Conservation (phyloP, 139 green algal genomes). For the Picochlorum costavermella region DNA sequence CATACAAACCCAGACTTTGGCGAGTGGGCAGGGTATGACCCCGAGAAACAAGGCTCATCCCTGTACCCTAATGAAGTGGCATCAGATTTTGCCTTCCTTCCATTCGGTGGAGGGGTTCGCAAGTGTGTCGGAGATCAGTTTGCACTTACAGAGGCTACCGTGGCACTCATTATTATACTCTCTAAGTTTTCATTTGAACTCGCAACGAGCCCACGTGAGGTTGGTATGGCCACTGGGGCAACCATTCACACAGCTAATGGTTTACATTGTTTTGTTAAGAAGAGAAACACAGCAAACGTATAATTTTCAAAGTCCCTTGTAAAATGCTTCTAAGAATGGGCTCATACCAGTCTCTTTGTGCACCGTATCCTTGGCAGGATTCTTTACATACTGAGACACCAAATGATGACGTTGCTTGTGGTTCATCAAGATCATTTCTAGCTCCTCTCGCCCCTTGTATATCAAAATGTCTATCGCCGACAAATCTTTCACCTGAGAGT, state of each 20-base stretch:
- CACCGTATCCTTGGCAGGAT: conserved; percentile 17
- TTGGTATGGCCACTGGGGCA: conserved; percentile 86
- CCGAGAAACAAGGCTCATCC: conserved; percentile 41
- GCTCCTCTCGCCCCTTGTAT: conserved; percentile 77
- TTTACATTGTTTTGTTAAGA: conserved; percentile 43
- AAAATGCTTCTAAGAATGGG: conserved; percentile 39
- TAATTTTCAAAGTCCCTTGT: conserved; percentile 25
- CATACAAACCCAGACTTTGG: conserved; percentile 42
- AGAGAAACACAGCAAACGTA: conserved; percentile 4
- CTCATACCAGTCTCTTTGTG: conserved; percentile 3
- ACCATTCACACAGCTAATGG: conserved; percentile 97
- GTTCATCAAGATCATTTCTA: conserved; percentile 75
- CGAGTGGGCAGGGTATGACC: conserved; percentile 62
- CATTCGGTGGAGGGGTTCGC: conserved; percentile 84
- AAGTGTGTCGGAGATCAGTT: conserved; percentile 99
- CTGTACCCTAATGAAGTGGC: conserved; percentile 94
- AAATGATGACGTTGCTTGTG: conserved; percentile 83
- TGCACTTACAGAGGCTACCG: conserved; percentile 76
- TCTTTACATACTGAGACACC: conserved; percentile 33
- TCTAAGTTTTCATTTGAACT: conserved; percentile 55
- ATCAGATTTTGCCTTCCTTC: conserved; percentile 95
- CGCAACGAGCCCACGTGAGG: conserved; percentile 8
- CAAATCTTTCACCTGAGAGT: conserved; percentile 22
- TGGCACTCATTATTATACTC: conserved; percentile 80
- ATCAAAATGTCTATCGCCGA: conserved; percentile 70